Conservation (phyloP, 257 asterid species). For the Perilla frutescens region DNA sequence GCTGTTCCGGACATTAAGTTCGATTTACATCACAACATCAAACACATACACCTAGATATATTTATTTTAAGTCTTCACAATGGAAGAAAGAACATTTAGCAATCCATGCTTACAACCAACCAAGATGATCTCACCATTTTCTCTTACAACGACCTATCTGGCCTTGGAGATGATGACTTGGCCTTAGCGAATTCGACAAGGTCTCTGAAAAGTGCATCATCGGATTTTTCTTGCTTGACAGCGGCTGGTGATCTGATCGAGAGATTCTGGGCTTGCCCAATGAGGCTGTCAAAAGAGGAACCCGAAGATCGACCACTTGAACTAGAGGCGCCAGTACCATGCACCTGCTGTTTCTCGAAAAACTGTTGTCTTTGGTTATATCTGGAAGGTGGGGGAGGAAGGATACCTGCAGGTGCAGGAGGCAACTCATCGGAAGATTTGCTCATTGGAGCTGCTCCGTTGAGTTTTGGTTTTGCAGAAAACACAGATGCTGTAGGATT, state of each 20-base stretch:
- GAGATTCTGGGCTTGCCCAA: slow-evolving; percentile 67
- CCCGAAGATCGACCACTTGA: slow-evolving; percentile 55
- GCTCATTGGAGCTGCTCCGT: slow-evolving; percentile 44
- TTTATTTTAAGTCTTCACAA: not conserved
- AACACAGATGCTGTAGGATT: slow-evolving; percentile 78
- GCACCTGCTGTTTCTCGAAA: slow-evolving; percentile 57
- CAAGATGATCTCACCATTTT: not conserved
- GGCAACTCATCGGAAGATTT: slow-evolving; percentile 56
- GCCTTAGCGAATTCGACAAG: slow-evolving; percentile 86
- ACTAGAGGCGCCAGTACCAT: slow-evolving; percentile 42
- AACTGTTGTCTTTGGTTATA: slow-evolving; percentile 82
- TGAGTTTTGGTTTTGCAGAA: slow-evolving; percentile 42
- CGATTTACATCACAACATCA: not conserved
- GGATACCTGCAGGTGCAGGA: slow-evolving; percentile 44
- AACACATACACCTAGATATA: slow-evolving; percentile 6
- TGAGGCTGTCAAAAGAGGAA: slow-evolving; percentile 65
- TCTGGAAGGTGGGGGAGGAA: slow-evolving; percentile 82
- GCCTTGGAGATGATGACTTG: slow-evolving; percentile 79
- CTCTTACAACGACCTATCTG: slow-evolving; percentile 54
- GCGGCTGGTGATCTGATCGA: slow-evolving; percentile 58
- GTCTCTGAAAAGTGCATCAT: slow-evolving; percentile 85
- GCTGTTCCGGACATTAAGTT: not conserved
- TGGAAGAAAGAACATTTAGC: not conserved
- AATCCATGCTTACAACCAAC: slow-evolving; percentile 17
- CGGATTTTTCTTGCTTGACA: slow-evolving; percentile 62